These are phyloP conservation scores for Blastobotrys apis DNA, from an alignment of 1,139 yeast species.

Conservation along the genomic window DNA sequence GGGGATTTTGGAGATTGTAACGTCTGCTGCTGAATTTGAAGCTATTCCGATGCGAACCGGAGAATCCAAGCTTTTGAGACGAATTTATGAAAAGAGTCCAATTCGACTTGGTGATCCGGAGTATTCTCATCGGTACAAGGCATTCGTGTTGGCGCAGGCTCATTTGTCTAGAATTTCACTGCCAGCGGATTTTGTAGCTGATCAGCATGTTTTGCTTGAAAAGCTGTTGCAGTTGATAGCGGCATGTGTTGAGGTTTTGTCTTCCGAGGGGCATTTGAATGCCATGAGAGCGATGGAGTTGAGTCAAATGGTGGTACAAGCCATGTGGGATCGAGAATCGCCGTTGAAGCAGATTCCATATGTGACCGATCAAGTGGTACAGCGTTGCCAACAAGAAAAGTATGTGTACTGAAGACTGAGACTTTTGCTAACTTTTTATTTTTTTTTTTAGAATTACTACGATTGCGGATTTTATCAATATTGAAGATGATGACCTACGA, in stretches of 20 bases:
- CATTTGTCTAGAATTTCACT: slow-evolving; percentile 65
- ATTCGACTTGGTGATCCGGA: slow-evolving; percentile 46
- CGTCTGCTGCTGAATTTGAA: slow-evolving; percentile 70
- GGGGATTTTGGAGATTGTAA: slow-evolving; percentile 60
- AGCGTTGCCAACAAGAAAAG: slow-evolving; percentile 48
- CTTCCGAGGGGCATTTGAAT: slow-evolving; percentile 76
- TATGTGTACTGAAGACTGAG: slow-evolving; percentile 14
- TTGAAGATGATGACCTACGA: slow-evolving; percentile 75
- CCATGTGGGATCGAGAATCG: slow-evolving; percentile 75
- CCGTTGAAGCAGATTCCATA: slow-evolving; percentile 81
- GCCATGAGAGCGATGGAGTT: slow-evolving; percentile 84
- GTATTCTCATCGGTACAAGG: slow-evolving; percentile 60
- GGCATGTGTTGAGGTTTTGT: slow-evolving; percentile 69
- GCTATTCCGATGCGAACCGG: slow-evolving; percentile 54
- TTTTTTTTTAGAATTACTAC: slow-evolving; percentile 59
- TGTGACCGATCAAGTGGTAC: slow-evolving; percentile 51
- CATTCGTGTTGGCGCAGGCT: slow-evolving; percentile 74
- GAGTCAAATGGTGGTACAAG: slow-evolving; percentile 86
- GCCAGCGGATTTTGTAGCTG: slow-evolving; percentile 57
- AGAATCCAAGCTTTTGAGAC: slow-evolving; percentile 49
- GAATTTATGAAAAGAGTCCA: slow-evolving; percentile 58
- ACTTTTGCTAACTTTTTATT: slow-evolving; percentile 15
- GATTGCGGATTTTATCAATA: slow-evolving; percentile 78
- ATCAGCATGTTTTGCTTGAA: slow-evolving; percentile 50
- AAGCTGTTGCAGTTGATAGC: slow-evolving; percentile 50